phyloP scores from a whole-genome alignment of 1,139 yeast species.

The Sugiyamaella novakii region DNA sequence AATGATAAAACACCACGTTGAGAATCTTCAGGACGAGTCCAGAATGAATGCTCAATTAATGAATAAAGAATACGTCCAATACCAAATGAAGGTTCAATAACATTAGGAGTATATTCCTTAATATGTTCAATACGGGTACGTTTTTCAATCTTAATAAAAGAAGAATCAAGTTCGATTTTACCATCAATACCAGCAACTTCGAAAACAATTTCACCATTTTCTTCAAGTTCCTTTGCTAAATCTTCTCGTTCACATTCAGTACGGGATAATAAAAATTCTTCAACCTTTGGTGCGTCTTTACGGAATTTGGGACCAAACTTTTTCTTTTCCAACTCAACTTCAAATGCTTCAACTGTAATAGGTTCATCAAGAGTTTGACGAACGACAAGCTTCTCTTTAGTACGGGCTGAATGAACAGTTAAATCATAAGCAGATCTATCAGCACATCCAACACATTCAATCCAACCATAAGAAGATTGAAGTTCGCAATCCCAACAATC shows the following conservation, averaged over 20 bases:
- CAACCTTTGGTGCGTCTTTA: constrained; percentile 93
- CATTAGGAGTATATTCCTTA: constrained; percentile 95
- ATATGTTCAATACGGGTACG: constrained; percentile 83
- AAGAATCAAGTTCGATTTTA: constrained; percentile 67
- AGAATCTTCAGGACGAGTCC: constrained; percentile 90
- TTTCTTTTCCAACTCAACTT: constrained; percentile 86
- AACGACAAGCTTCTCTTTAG: constrained; percentile 92
- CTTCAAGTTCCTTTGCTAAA: constrained; percentile 66
- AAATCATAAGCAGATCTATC: constrained; percentile 98
- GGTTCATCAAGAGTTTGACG: constrained; percentile 90
- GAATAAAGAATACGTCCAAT: constrained; percentile 96
- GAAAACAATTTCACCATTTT: constrained; percentile 65
- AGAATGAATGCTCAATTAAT: constrained; percentile 90
- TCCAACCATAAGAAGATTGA: constrained; percentile 96
- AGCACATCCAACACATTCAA: constrained; percentile 99
- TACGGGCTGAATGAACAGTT: constrained; percentile 91
- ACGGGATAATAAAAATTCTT: constrained; percentile 71
- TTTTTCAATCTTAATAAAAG: constrained; percentile 74
- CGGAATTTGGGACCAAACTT: constrained; percentile 97
- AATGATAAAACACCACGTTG: constrained; percentile 92
- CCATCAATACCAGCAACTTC: constrained; percentile 62
- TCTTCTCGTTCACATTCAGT: constrained; percentile 85
- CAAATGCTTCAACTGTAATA: constrained; percentile 74
- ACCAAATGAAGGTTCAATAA: constrained; percentile 99
- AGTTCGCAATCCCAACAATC: constrained; percentile 99